Percentiles rank a stretch among this genome's conserved stretches.
phyloP scores from a whole-genome alignment of 768 basidiomycete genomes.

The Lentinula sp. region DNA sequence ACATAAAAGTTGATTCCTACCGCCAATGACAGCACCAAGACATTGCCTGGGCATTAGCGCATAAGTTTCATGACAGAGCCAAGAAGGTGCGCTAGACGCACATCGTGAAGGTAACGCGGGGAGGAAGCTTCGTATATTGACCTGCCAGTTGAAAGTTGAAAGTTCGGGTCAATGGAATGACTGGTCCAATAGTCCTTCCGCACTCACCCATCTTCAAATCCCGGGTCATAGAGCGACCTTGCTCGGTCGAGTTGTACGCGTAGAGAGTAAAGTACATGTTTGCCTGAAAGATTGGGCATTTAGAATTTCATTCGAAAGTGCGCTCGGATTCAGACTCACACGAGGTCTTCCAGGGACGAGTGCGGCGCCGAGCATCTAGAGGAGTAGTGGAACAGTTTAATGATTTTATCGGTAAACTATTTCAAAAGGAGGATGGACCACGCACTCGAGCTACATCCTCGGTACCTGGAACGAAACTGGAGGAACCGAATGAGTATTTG shows the following conservation, averaged over 20 bases:
- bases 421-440: background rate
- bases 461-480: constrained; percentile 11
- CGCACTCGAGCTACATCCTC: constrained; percentile 10
- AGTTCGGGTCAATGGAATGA: background rate
- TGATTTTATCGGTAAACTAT: too few relatives aligned
- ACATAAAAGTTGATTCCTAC: constrained; percentile 16
- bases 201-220: constrained; percentile 14
- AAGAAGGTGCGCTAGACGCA: background rate
- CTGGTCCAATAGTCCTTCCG: background rate
- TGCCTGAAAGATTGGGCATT: background rate
- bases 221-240: constrained; percentile 13
- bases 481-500: background rate
- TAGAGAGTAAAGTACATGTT: constrained; percentile 8
- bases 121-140: constrained; percentile 10
- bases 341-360: constrained; percentile 5
- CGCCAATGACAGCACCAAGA: constrained; percentile 33
- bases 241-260: constrained; percentile 11
- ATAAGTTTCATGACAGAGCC: background rate
- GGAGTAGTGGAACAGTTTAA: background rate
- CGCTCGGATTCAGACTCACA: background rate
- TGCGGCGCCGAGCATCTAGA: constrained; percentile 9
- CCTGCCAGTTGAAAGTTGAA: background rate
- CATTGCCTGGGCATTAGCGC: constrained; percentile 8
- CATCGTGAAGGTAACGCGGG: constrained; percentile 6
- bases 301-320: background rate